Evolutionary conservation across 176 grass and related monocot species (phyloP).

Genomic region (Eragrostis nindensis): DNA sequence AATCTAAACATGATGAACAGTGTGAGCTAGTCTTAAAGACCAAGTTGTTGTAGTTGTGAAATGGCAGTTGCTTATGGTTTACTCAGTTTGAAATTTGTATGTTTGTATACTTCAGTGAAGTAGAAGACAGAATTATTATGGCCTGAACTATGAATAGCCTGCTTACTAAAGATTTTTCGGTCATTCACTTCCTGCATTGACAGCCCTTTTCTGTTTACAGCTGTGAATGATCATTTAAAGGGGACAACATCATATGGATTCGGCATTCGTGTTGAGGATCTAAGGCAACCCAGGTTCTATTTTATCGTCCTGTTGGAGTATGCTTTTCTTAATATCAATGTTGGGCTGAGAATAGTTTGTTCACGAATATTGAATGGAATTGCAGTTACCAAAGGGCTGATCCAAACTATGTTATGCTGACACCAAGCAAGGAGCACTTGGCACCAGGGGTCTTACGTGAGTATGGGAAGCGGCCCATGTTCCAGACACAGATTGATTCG

Average conservation of each 20-base stretch:
- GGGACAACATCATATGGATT: conserved; percentile 78
- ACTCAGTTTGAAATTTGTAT: not conserved
- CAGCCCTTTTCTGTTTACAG: conserved; percentile 40
- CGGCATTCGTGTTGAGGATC: conserved; percentile 86
- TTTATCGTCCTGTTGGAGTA: not conserved
- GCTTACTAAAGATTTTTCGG: not conserved
- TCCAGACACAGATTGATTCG: conserved; percentile 69
- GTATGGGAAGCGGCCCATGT: conserved; percentile 78
- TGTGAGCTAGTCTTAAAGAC: not conserved
- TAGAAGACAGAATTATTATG: not conserved
- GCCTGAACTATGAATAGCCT: not conserved
- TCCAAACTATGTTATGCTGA: conserved; percentile 94
- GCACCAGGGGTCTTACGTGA: conserved; percentile 56
- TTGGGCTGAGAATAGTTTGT: not conserved
- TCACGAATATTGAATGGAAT: conserved; percentile 15
- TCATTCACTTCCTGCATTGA: not conserved
- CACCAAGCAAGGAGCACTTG: conserved; percentile 91
- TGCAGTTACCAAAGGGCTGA: conserved; percentile 86
- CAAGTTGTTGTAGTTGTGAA: not conserved
- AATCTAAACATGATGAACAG: not conserved
- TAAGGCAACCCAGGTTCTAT: conserved; percentile 79
- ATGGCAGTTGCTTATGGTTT: not conserved
- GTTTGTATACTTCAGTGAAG: not conserved
- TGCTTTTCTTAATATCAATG: not conserved
- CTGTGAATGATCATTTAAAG: conserved; percentile 70